phyloP scores from a whole-genome alignment of 306 rosid genomes.

The Albizia julibrissin region DNA sequence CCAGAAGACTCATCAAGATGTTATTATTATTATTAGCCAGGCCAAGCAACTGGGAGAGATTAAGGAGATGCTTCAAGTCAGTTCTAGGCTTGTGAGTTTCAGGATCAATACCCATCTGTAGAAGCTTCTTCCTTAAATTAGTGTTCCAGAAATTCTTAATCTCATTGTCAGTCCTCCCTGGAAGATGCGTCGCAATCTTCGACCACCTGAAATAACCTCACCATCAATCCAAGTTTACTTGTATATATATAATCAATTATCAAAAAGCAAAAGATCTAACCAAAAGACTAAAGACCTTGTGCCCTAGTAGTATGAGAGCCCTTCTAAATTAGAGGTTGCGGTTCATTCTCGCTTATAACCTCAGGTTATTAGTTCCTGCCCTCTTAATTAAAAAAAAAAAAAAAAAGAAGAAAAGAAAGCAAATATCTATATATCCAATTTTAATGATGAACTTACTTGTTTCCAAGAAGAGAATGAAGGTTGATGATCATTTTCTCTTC shows the following conservation, averaged over 20 bases:
- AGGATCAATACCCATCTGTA: slow-evolving; percentile 82
- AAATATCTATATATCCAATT: not conserved
- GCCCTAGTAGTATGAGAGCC: too few species aligned
- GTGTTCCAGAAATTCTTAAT: slow-evolving; percentile 94
- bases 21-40: slow-evolving; percentile 34
- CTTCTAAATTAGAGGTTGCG: too few species aligned
- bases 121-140: slow-evolving; percentile 74
- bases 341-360: too few species aligned
- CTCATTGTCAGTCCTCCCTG: slow-evolving; percentile 85
- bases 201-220: slow-evolving; percentile 70
- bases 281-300: too few species aligned
- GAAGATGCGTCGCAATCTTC: slow-evolving; percentile 76
- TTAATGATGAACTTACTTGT: slow-evolving; percentile 48
- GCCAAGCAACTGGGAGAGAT: slow-evolving; percentile 59
- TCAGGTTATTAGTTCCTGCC: too few species aligned
- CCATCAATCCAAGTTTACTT: not conserved
- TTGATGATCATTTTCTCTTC: slow-evolving; percentile 72
- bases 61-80: slow-evolving; percentile 62
- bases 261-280: too few species aligned
- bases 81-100: slow-evolving; percentile 87
- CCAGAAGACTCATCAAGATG: slow-evolving; percentile 46
- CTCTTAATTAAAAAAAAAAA: too few species aligned
- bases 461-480: slow-evolving; percentile 85
- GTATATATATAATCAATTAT: too few species aligned
- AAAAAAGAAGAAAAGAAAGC: too few species aligned